These are phyloP conservation scores for Monosporozyma unispora DNA, from an alignment of 805 yeast genomes.

Conservation along the genomic window DNA sequence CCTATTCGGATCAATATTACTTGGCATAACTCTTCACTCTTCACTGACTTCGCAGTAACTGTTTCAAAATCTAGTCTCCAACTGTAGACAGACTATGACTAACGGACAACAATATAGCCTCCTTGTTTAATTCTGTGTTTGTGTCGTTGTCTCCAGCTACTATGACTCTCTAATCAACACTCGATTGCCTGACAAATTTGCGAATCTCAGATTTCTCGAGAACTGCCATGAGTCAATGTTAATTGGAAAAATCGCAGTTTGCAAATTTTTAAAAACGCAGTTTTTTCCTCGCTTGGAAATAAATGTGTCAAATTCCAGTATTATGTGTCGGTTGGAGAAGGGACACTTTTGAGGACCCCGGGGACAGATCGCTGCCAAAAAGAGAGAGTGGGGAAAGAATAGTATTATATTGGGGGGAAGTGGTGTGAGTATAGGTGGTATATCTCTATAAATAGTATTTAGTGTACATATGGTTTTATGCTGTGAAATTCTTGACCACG, in stretches of 20 bases:
- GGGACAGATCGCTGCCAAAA: too few species aligned
- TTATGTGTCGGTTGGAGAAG: too few species aligned
- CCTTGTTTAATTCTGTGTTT: not conserved
- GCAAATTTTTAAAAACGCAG: too few species aligned
- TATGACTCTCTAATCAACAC: not conserved
- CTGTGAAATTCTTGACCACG: constrained; percentile 7
- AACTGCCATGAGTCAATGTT: not conserved
- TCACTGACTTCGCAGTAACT: not conserved
- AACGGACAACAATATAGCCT: not conserved
- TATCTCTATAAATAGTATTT: too few species aligned
- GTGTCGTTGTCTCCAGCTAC: not conserved
- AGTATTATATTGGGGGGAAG: too few species aligned
- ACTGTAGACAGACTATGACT: not conserved
- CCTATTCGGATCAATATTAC: not conserved
- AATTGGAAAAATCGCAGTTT: not conserved
- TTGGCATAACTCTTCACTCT: not conserved
- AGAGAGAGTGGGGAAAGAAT: too few species aligned
- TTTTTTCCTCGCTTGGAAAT: too few species aligned
- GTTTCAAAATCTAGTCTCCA: not conserved
- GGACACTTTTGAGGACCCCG: not conserved
- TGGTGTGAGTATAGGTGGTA: too few species aligned
- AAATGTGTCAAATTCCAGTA: not conserved
- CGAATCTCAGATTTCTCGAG: not conserved
- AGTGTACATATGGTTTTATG: not conserved
- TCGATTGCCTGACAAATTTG: not conserved